Evolutionary conservation across 2,329 filamentous ascomycete species (phyloP).

Genomic region (Microcera coccophila): DNA sequence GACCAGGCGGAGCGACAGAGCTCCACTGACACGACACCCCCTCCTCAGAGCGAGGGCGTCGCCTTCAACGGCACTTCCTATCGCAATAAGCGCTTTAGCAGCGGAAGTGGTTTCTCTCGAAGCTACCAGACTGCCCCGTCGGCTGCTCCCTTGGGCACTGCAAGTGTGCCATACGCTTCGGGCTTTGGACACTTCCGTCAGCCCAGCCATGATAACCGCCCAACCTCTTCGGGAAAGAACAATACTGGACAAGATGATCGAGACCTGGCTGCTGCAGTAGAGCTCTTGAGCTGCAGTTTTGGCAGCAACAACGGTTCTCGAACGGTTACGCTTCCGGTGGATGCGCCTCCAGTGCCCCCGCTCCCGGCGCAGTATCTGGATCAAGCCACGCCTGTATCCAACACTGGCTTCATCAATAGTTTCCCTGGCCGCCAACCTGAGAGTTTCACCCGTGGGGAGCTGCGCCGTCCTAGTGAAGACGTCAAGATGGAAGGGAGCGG

Average conservation of each 20-base stretch:
- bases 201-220: slow-evolving; percentile 70
- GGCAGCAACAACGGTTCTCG: slow-evolving; percentile 68
- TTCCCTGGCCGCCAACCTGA: slow-evolving; percentile 58
- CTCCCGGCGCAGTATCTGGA: slow-evolving; percentile 77
- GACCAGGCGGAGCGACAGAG: slow-evolving; percentile 74
- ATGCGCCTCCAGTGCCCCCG: slow-evolving; percentile 83
- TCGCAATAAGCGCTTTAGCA: slow-evolving; percentile 58
- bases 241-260: slow-evolving; percentile 76
- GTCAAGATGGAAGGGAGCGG: slow-evolving; percentile 66
- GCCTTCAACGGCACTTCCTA: slow-evolving; percentile 49
- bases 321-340: slow-evolving; percentile 59
- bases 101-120: slow-evolving; percentile 59
- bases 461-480: slow-evolving; percentile 50
- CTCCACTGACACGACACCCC: slow-evolving; percentile 89
- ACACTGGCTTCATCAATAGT: slow-evolving; percentile 60
- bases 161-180: slow-evolving; percentile 45
- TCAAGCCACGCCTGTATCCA: slow-evolving; percentile 53
- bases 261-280: slow-evolving; percentile 84
- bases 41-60: slow-evolving; percentile 68
- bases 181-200: slow-evolving; percentile 61
- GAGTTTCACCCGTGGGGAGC: slow-evolving; percentile 60
- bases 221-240: slow-evolving; percentile 74
- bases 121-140: slow-evolving; percentile 74
- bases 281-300: slow-evolving; percentile 87
- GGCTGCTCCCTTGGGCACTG: slow-evolving; percentile 47